Conservation (phyloP, 768 basidiomycete genomes). For the Tulasnella sp. region DNA sequence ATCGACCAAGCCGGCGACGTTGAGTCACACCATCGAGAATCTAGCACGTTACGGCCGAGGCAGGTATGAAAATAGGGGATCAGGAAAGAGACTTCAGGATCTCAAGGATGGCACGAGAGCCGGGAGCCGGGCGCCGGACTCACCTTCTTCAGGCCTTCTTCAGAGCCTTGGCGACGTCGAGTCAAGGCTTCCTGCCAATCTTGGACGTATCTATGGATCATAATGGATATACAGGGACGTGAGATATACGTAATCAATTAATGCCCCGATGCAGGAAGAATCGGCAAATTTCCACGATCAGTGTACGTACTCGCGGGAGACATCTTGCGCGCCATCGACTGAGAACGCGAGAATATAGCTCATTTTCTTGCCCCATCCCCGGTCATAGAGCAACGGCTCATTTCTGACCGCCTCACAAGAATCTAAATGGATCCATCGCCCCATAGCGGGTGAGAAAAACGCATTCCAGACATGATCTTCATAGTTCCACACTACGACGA, state of each 20-base stretch:
- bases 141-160: constrained; percentile 22
- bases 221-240: too few relatives aligned
- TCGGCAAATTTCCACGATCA: neutral
- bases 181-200: constrained; percentile 15
- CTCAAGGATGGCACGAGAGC: too few relatives aligned
- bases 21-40: constrained; percentile 22
- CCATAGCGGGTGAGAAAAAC: constrained; percentile 22
- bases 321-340: constrained; percentile 23
- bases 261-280: constrained; percentile 12
- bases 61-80: neutral
- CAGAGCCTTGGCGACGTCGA: constrained; percentile 17
- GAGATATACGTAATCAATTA: constrained; percentile 6
- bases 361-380: constrained; percentile 34
- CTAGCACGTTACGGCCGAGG: constrained; percentile 16
- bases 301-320: constrained; percentile 18
- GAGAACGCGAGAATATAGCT: constrained; percentile 26
- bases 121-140: too few relatives aligned
- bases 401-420: constrained; percentile 30
- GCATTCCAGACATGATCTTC: constrained; percentile 37
- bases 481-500: constrained; percentile 21
- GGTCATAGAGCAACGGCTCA: constrained; percentile 30
- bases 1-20: constrained; percentile 18
- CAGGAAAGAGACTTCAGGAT: neutral
- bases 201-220: constrained; percentile 7
- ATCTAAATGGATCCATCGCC: constrained; percentile 34